Evolutionary conservation across 805 yeast species (phyloP), one percentile per base, ranked within the genome.

Genomic region (Clavispora phyllophila): DNA sequence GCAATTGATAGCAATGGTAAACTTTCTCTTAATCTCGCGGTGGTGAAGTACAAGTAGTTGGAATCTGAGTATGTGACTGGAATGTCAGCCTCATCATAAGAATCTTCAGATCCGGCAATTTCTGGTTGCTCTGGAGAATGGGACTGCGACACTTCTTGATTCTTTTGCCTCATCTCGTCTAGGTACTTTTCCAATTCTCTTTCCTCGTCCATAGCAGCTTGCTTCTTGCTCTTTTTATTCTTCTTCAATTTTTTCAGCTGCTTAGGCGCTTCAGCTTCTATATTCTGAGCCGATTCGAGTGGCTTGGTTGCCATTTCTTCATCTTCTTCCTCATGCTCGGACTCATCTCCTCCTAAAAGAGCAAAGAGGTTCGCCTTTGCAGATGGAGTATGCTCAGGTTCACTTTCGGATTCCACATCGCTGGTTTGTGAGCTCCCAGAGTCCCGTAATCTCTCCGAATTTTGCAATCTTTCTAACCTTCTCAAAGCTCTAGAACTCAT

Each of bases 121-220:
- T 51, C 60, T 5, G 43, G 54, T 10, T 48, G 44, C 33, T 47
- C 43, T 1, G 50, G 41, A 5, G 32, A 13, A 18, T 13, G 19
- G 4, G 32, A 45, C 8, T 36, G 28, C 13, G 40, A 32, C 5
- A 22, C 20, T 5, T 37, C 39, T 18, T 48, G 46, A 43, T 68
- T 69, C 42, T 56, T 53, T 20, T 52, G 43, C 31, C 56, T 60
- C 24, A 58, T 61, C 41, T 79, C 76, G 15, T 65, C 72, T 4
- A 84, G 57, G 4, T 81, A 64, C 45, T 63, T 64, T 57, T 82
- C 87, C 20, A 84, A 61, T 26, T 80, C 87, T 7, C 76, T 82
- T 49, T 79, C 84, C 44, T 72, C 70, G n/a, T 65, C 62, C 2
- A 51, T 53, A 1, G 36, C 40, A 5, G 37, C 43, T 13, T n/a